Percentiles rank a stretch among this genome's conserved stretches.
Conservation (phyloP, 805 yeast species). For the Saccharomyces eubayanus region DNA sequence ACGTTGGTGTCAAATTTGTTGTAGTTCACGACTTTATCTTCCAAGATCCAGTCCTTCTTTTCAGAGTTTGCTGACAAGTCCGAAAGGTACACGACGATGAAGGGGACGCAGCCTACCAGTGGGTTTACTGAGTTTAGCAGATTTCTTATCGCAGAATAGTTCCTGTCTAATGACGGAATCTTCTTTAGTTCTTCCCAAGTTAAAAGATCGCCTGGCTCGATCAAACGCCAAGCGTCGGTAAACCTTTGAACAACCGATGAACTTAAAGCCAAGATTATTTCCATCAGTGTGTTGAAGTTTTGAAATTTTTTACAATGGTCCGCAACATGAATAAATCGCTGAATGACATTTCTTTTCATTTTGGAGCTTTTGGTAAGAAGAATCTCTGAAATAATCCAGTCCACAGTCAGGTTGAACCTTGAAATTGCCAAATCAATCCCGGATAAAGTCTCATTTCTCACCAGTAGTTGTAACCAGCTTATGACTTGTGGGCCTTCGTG, state of each 20-base stretch:
- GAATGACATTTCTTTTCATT: slow-evolving; percentile 61
- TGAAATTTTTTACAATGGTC: slow-evolving; percentile 63
- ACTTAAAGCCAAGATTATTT: slow-evolving; percentile 72
- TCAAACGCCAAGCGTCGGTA: slow-evolving; percentile 62
- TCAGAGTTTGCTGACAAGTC: slow-evolving; percentile 66
- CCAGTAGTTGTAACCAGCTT: slow-evolving; percentile 76
- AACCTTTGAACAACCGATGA: slow-evolving; percentile 53
- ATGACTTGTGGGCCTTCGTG: slow-evolving; percentile 56
- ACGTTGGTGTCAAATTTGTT: slow-evolving; percentile 71
- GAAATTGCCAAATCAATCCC: slow-evolving; percentile 79
- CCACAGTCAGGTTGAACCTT: slow-evolving; percentile 79
- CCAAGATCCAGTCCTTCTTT: slow-evolving; percentile 29
- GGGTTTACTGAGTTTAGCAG: slow-evolving; percentile 44
- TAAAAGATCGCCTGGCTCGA: slow-evolving; percentile 65
- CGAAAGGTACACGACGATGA: slow-evolving; percentile 75
- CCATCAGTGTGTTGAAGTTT: slow-evolving; percentile 82
- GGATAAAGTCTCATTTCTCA: slow-evolving; percentile 45
- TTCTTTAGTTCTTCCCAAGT: slow-evolving; percentile 60
- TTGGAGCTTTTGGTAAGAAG: slow-evolving; percentile 53
- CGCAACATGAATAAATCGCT: slow-evolving; percentile 83
- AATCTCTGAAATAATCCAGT: slow-evolving; percentile 88
- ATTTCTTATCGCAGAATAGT: slow-evolving; percentile 58
- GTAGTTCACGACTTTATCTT: slow-evolving; percentile 53
- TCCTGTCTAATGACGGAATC: slow-evolving; percentile 64
- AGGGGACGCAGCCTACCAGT: slow-evolving; percentile 79